Percentiles rank a stretch among this genome's conserved stretches.
phyloP scores from a whole-genome alignment of 495 filamentous ascomycete species.

The Neurospora sp. region DNA sequence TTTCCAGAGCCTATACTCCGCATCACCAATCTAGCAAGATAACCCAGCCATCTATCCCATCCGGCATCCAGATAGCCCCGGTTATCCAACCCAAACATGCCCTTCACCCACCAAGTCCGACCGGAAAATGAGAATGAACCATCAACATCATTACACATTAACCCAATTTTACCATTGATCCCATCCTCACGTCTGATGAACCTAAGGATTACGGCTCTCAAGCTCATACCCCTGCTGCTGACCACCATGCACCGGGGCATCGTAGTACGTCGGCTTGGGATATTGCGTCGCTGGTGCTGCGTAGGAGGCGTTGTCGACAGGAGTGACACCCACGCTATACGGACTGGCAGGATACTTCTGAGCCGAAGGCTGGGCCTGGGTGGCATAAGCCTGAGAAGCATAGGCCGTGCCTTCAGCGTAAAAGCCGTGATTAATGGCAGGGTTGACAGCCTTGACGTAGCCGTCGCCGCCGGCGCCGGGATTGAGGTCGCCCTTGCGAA shows the following conservation, averaged over 20 bases:
- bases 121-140: background rate
- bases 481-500: conserved; percentile 9
- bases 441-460: conserved; percentile 7
- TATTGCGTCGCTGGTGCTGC: background rate
- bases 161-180: background rate
- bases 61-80: background rate
- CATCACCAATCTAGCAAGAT: background rate
- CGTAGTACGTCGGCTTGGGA: background rate
- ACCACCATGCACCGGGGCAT: background rate
- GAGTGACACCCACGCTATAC: background rate
- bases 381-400: background rate
- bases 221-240: background rate
- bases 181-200: background rate
- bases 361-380: background rate
- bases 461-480: background rate
- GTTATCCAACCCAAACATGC: background rate
- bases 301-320: background rate
- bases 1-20: background rate
- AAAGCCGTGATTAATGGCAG: conserved; percentile 3
- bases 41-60: background rate
- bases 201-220: background rate
- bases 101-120: background rate
- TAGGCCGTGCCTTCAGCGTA: conserved; percentile 1
- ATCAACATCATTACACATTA: background rate
- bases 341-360: background rate